These are phyloP conservation scores for Gastrolobium villosum DNA, from an alignment of 306 rosid species.

Conservation along the genomic window DNA sequence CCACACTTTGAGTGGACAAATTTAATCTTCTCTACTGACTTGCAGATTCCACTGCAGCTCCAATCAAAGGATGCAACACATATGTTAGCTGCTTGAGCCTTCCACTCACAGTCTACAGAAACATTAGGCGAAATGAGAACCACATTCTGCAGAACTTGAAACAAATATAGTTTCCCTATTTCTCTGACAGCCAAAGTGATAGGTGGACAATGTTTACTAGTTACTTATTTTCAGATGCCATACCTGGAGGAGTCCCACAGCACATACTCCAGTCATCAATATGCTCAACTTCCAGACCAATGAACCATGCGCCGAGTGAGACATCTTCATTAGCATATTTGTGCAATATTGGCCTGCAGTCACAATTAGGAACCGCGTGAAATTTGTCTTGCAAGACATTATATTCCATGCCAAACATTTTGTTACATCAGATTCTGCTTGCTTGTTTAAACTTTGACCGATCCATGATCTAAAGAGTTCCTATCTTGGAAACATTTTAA, in stretches of 20 bases:
- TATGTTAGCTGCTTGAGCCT: too few species aligned
- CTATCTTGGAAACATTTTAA: not conserved
- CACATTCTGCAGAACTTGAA: too few species aligned
- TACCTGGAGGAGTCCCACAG: conserved; percentile 96
- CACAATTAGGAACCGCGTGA: conserved; percentile 45
- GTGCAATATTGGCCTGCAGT: conserved; percentile 78
- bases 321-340: conserved; percentile 92
- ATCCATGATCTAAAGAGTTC: not conserved
- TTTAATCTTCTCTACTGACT: too few species aligned
- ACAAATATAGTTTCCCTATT: too few species aligned
- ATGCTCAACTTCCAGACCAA: conserved; percentile 89
- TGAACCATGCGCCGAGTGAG: conserved; percentile 89
- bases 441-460: too few species aligned
- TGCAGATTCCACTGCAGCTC: too few species aligned
- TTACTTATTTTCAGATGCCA: not conserved
- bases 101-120: too few species aligned
- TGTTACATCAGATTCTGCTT: not conserved
- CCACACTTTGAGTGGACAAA: too few species aligned
- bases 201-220: not conserved
- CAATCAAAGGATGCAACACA: too few species aligned
- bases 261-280: conserved; percentile 92
- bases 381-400: not conserved
- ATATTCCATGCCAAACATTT: not conserved
- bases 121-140: too few species aligned
- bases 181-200: too few species aligned